Percentiles rank a stretch among this genome's conserved stretches.
These are phyloP conservation scores for Septoria petroselini DNA, from an alignment of 2,329 filamentous ascomycete species.

Conservation along the genomic window DNA sequence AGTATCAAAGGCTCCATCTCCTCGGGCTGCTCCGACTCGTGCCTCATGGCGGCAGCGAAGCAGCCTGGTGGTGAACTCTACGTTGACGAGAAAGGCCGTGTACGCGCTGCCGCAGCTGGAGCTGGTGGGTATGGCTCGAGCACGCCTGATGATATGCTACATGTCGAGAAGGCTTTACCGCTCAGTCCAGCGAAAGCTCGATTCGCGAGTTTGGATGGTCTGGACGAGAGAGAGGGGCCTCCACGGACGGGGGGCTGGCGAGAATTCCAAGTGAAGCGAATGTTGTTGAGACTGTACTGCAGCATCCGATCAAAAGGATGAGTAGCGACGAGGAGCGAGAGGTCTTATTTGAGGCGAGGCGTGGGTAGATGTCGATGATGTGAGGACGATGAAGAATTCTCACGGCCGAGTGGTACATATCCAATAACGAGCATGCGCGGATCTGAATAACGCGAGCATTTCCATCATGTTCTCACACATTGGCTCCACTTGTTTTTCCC, in stretches of 20 bases:
- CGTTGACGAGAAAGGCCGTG: not conserved
- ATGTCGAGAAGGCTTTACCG: conserved; percentile 1
- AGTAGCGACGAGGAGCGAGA: not conserved
- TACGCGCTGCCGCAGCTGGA: not conserved
- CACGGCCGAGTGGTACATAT: too few species aligned
- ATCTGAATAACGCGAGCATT: too few species aligned
- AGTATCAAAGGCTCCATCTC: conserved; percentile 6
- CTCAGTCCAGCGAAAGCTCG: not conserved
- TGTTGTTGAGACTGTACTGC: conserved; percentile 4
- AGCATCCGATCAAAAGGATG: not conserved
- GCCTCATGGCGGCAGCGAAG: not conserved
- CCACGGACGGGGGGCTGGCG: not conserved
- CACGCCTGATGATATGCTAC: not conserved
- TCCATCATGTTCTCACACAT: too few species aligned
- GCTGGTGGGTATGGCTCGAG: too few species aligned
- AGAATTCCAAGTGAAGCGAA: conserved; percentile 7
- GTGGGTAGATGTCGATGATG: not conserved
- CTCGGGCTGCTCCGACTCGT: conserved; percentile 1
- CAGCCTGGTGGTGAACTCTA: not conserved
- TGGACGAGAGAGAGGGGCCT: not conserved
- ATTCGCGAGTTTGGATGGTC: conserved; percentile 2
- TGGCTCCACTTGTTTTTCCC: too few species aligned
- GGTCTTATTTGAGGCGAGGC: conserved; percentile 2
- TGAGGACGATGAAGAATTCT: not conserved
- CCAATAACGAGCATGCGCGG: too few species aligned